These are phyloP conservation scores for Colletotrichum orbiculare DNA, from an alignment of 2,329 filamentous ascomycete species.

Conservation along the genomic window DNA sequence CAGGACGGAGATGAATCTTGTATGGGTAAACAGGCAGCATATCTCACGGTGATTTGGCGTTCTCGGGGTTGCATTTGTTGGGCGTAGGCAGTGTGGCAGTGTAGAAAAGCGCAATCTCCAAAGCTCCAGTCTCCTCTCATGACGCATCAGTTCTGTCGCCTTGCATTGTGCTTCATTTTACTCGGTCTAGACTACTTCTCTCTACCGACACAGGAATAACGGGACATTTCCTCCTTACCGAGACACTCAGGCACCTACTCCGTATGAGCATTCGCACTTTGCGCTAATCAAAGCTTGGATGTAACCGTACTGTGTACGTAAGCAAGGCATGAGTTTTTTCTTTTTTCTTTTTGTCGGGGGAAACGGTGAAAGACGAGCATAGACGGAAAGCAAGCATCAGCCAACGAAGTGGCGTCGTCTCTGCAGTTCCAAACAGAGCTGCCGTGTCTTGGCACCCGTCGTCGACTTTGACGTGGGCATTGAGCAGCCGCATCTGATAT, in stretches of 20 bases:
- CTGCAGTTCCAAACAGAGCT: too few relatives aligned
- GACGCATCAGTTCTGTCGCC: conserved; percentile 18
- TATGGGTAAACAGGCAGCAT: not conserved
- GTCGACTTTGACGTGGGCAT: not conserved
- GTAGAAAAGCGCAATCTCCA: conserved; percentile 26
- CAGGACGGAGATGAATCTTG: conserved; percentile 12
- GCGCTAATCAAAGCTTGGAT: too few relatives aligned
- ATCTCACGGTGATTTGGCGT: conserved; percentile 20
- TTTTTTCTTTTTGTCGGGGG: conserved; percentile 1
- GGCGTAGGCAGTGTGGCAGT: conserved; percentile 22
- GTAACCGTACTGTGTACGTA: not conserved
- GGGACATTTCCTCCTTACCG: too few relatives aligned
- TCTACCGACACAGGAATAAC: too few relatives aligned
- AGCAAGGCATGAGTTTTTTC: too few relatives aligned
- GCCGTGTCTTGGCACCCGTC: not conserved
- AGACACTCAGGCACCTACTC: too few relatives aligned
- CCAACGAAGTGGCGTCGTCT: not conserved
- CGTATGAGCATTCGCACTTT: too few relatives aligned
- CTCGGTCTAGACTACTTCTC: too few relatives aligned
- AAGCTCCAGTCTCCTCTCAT: conserved; percentile 22
- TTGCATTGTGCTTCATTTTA: not conserved
- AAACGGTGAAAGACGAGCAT: not conserved
- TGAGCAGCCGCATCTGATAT: not conserved
- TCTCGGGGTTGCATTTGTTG: conserved; percentile 19
- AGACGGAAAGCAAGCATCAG: not conserved